phyloP scores from a whole-genome alignment of 2,329 filamentous ascomycete genomes.

The Cadophora malorum region DNA sequence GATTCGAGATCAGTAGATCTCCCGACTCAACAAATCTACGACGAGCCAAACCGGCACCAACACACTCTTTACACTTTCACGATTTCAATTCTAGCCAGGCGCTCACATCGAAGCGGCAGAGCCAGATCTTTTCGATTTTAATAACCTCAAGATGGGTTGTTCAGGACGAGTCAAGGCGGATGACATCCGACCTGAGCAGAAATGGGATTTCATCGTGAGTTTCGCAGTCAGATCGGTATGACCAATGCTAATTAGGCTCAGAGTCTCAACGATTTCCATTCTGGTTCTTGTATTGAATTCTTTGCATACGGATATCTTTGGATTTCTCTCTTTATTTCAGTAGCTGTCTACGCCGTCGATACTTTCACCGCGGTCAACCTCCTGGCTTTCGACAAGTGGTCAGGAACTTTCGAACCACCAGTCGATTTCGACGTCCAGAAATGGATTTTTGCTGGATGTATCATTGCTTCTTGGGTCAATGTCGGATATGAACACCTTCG shows the following conservation, averaged over 20 bases:
- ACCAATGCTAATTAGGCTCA: conserved; percentile 40
- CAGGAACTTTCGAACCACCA: conserved; percentile 78
- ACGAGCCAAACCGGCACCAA: conserved; percentile 19
- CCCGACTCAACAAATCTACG: conserved; percentile 17
- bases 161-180: conserved; percentile 66
- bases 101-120: conserved; percentile 31
- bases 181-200: conserved; percentile 79
- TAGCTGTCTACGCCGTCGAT: conserved; percentile 88
- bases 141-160: conserved; percentile 65
- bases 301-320: conserved; percentile 88
- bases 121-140: conserved; percentile 32
- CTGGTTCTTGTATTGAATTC: conserved; percentile 75
- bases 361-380: conserved; percentile 93
- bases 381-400: conserved; percentile 88
- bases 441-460: conserved; percentile 94
- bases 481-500: conserved; percentile 80
- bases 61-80: conserved; percentile 18
- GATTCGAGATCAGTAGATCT: conserved; percentile 9
- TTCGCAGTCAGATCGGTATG: background rate
- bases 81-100: conserved; percentile 30
- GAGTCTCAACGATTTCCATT: conserved; percentile 80
- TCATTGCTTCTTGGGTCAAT: conserved; percentile 87
- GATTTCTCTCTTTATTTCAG: conserved; percentile 77
- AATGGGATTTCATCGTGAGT: conserved; percentile 92
- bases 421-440: conserved; percentile 81